Evolutionary conservation across 495 filamentous ascomycete genomes (phyloP), one percentile per base, ranked within the genome.

Genomic region (Talaromyces proteolyticus): DNA sequence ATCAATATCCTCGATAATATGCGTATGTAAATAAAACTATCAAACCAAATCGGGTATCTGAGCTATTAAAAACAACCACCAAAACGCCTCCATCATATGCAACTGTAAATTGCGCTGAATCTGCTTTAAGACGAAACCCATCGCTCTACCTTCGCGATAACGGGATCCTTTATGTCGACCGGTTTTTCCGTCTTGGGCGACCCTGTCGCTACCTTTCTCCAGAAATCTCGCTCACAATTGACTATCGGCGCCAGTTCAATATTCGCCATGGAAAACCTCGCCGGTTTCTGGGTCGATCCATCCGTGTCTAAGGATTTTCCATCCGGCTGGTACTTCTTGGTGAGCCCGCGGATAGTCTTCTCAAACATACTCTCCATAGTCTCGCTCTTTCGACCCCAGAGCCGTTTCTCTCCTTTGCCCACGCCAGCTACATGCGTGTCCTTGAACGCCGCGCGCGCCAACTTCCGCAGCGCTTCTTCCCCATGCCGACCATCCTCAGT

Each of bases 401-500:
- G 65, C 49, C 69, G 68, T 61, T 70, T 74, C 42, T 72, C 68
- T 26, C 62, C 57, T 0, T 65, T 65, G 20, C 59, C 63, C 16
- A 67, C 58, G 11, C 59, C 64, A 10, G 42, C 24, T 12, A 58
- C 57, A 26, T 69, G 67, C 21, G 66, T 73, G 24, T 74, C 66
- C 51, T 71, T 69, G 57, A 64, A 69, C 17, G 72, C 72, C 10
- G 76, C 74, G 22, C 72, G 64, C 36, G 85, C 78, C 41, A 91
- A 67, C 55, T 81, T 84, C 36, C 88, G 73, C 47, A 91, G 59
- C 18, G 86, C 86, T 53, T 87, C 80, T 66, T 91, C 87, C 2
- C 84, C 87, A 50, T 85, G 66, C 23, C 87, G 71, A 18, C 87
- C 86, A 56, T 88, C 83, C 60, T 86, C 78, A 3, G 85, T 86